These are phyloP conservation scores for Kwoniella shandongensis DNA, from an alignment of 768 basidiomycete genomes.

Conservation along the genomic window DNA sequence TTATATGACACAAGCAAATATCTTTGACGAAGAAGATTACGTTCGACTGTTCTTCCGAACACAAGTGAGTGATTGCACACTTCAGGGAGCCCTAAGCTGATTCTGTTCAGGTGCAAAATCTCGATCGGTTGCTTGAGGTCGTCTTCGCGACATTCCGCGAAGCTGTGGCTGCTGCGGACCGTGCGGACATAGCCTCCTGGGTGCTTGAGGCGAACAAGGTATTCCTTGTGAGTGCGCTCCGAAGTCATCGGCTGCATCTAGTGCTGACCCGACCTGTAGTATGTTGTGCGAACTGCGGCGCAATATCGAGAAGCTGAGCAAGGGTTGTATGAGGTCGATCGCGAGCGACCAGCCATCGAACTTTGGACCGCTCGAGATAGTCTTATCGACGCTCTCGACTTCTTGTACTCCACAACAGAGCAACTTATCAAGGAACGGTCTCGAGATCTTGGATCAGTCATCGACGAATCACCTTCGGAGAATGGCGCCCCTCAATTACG, in stretches of 20 bases:
- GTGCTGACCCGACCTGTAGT: slow-evolving; percentile 56
- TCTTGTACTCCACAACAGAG: slow-evolving; percentile 64
- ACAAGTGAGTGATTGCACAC: slow-evolving; percentile 49
- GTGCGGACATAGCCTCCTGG: slow-evolving; percentile 57
- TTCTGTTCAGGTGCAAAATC: slow-evolving; percentile 58
- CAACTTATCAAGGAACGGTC: slow-evolving; percentile 48
- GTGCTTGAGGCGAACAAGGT: slow-evolving; percentile 70
- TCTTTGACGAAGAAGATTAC: slow-evolving; percentile 68
- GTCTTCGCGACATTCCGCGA: slow-evolving; percentile 41
- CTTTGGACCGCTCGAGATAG: slow-evolving; percentile 78
- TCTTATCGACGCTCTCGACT: slow-evolving; percentile 67
- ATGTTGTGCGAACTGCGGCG: slow-evolving; percentile 68
- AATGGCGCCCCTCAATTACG: slow-evolving; percentile 4
- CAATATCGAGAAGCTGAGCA: slow-evolving; percentile 72
- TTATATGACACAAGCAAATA: slow-evolving; percentile 65
- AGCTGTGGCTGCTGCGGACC: slow-evolving; percentile 55
- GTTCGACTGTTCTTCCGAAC: slow-evolving; percentile 81
- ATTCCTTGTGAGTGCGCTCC: slow-evolving; percentile 61
- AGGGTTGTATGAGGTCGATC: slow-evolving; percentile 73
- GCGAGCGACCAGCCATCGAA: slow-evolving; percentile 61
- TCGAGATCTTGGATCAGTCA: slow-evolving; percentile 49
- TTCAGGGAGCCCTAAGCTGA: neutral
- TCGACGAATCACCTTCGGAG: slow-evolving; percentile 35
- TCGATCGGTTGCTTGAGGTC: slow-evolving; percentile 66
- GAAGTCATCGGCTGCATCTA: neutral